Percentiles rank a stretch among this genome's conserved stretches.
Evolutionary conservation across 2,329 filamentous ascomycete species (phyloP).

Genomic region (Ascochyta koolunga): DNA sequence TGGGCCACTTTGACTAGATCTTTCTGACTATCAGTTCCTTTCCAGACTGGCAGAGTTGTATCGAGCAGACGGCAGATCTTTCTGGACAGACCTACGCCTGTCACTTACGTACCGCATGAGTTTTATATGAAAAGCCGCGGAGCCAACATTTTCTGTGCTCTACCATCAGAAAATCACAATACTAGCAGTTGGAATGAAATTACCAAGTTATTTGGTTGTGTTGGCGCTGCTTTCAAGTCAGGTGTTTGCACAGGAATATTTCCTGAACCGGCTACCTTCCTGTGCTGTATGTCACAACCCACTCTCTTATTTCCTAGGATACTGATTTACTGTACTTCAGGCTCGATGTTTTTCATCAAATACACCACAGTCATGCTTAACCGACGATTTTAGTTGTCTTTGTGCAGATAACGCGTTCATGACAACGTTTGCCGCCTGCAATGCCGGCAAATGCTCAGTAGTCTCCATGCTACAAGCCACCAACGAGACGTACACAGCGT

Average conservation of each 20-base stretch:
- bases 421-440: conserved; percentile 29
- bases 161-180: not conserved
- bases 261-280: conserved; percentile 17
- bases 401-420: conserved; percentile 35
- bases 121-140: conserved; percentile 1
- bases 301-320: not conserved
- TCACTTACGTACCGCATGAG: not conserved
- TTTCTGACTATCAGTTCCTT: not conserved
- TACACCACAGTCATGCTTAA: conserved; percentile 21
- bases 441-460: conserved; percentile 37
- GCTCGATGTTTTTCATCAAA: conserved; percentile 20
- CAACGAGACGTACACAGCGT: conserved; percentile 35
- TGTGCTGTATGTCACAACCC: conserved; percentile 16
- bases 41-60: not conserved
- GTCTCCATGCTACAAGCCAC: conserved; percentile 32
- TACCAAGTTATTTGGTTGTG: conserved; percentile 1
- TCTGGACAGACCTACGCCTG: no score
- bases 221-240: conserved; percentile 1
- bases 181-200: conserved; percentile 13
- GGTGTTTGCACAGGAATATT: conserved; percentile 24
- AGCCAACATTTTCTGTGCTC: not conserved
- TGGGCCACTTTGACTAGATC: not conserved
- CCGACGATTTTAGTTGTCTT: conserved; percentile 34
- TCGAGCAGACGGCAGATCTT: not conserved
- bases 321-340: conserved; percentile 11